Base-by-base conservation (phyloP, 2,329 filamentous ascomycete species). In the Scedosporium boydii region DNA sequence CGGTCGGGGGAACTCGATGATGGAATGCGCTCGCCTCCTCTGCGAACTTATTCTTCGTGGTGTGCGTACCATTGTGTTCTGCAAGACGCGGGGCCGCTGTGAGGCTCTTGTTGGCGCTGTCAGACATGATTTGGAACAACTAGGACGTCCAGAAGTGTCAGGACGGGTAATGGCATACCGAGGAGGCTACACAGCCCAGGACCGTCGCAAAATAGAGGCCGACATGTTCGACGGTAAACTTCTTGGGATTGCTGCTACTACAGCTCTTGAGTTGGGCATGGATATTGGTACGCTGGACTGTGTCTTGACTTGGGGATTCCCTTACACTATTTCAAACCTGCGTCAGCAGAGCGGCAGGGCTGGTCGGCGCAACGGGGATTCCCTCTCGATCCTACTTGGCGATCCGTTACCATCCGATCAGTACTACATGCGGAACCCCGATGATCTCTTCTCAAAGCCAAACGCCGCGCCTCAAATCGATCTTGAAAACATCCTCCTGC, bases 171-270 rank as follows among this genome's bases (percentile, higher is more conserved):
- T 96, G 92, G 91, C 90, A 0, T 99, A 99, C 70, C 86, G 95
- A 65, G 95, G 95, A 26, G 95, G 95, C 0, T 99, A 99, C 70
- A 96, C 93, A 3, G 86, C 93, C 1, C 89, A 96, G 71, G 95
- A 99, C 69, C 83, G 95, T 62, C 85, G 95, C 18, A 81, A 84
- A 62, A 97, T 99, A 64, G 95, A 99, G 73, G 86, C 83, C 27
- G 93, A 98, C 71, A 98, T 99, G 95, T 99, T 99, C 68, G 90
- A 96, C 62, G 95, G 95, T 0, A 95, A 93, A 69, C 80, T 99
- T 1, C 82, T 97, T 64, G 95, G 95, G 1, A 96, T 99, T 63
- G 87, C 99, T 38, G 93, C 93, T 2, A 99, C 95, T 0, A 96
- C 88, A 61, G 95, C 95, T 0, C 80, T 99, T 2, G 95, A 99